phyloP scores from a whole-genome alignment of 176 grass and related monocot genomes.

The Puccinellia tenuiflora region DNA sequence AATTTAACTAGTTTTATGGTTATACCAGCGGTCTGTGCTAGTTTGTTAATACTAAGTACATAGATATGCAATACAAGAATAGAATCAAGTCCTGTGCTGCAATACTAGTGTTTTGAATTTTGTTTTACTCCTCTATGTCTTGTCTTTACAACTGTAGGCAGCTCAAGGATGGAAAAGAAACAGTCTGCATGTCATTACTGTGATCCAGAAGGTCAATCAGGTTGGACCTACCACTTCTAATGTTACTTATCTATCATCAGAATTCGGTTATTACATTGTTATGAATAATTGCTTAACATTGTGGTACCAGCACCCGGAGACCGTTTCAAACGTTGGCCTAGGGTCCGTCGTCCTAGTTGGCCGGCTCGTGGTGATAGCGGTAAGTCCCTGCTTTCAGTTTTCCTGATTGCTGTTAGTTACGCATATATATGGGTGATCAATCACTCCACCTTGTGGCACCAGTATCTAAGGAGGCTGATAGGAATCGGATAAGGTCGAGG shows the following conservation, averaged over 20 bases:
- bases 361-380: not conserved
- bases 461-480: not conserved
- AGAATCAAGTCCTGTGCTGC: not conserved
- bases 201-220: not conserved
- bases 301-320: not conserved
- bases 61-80: not conserved
- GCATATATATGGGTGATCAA: not conserved
- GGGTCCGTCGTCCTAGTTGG: not conserved
- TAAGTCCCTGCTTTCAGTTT: not conserved
- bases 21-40: not conserved
- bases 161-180: not conserved
- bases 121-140: not conserved
- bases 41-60: not conserved
- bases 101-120: not conserved
- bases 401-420: not conserved
- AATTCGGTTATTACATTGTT: not conserved
- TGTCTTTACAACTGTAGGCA: not conserved
- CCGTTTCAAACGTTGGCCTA: not conserved
- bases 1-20: not conserved
- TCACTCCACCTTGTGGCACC: not conserved
- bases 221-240: not conserved
- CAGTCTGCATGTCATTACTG: not conserved
- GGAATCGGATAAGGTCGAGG: not conserved
- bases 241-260: not conserved
- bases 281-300: not conserved